A percentile compares a stretch with the other conserved stretches of the same genome.
These are phyloP conservation scores for Colletotrichum sansevieriae DNA, from an alignment of 2,329 filamentous ascomycete species.

Conservation along the genomic window DNA sequence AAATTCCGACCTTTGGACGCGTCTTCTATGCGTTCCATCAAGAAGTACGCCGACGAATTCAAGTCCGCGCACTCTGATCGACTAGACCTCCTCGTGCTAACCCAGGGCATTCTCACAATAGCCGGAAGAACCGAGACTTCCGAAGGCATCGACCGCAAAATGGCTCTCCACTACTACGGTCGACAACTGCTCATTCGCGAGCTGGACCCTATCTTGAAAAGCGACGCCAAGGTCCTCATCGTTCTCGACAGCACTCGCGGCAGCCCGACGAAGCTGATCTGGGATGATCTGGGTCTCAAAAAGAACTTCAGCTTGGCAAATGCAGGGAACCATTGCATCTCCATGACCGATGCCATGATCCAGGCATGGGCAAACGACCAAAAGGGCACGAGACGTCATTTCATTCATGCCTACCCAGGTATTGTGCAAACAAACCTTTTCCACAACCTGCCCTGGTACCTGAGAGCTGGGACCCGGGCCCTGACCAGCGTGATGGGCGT, in stretches of 20 bases:
- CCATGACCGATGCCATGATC: slow-evolving; percentile 56
- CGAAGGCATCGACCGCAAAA: slow-evolving; percentile 60
- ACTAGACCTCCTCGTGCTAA: slow-evolving; percentile 55
- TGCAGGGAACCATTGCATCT: slow-evolving; percentile 53
- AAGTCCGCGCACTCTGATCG: slow-evolving; percentile 46
- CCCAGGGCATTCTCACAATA: slow-evolving; percentile 53
- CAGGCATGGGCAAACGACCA: slow-evolving; percentile 48
- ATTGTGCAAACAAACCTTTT: slow-evolving; percentile 51
- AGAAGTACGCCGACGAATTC: slow-evolving; percentile 48
- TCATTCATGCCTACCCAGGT: slow-evolving; percentile 57
- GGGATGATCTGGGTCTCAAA: slow-evolving; percentile 57
- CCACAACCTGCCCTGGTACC: slow-evolving; percentile 49
- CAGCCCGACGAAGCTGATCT: slow-evolving; percentile 50
- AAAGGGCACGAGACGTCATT: slow-evolving; percentile 46
- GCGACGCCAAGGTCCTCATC: slow-evolving; percentile 55
- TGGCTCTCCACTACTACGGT: slow-evolving; percentile 61
- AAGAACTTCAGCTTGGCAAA: slow-evolving; percentile 49
- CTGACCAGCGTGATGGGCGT: slow-evolving; percentile 44
- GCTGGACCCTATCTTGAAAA: slow-evolving; percentile 53
- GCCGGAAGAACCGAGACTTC: slow-evolving; percentile 55
- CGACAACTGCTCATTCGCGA: slow-evolving; percentile 58
- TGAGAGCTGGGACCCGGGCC: slow-evolving; percentile 40
- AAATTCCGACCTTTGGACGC: slow-evolving; percentile 51
- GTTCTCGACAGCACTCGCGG: slow-evolving; percentile 52
- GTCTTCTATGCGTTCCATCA: slow-evolving; percentile 51